These are phyloP conservation scores for Schrenkiella parvula DNA, from an alignment of 345 rosid species.

Conservation along the genomic window DNA sequence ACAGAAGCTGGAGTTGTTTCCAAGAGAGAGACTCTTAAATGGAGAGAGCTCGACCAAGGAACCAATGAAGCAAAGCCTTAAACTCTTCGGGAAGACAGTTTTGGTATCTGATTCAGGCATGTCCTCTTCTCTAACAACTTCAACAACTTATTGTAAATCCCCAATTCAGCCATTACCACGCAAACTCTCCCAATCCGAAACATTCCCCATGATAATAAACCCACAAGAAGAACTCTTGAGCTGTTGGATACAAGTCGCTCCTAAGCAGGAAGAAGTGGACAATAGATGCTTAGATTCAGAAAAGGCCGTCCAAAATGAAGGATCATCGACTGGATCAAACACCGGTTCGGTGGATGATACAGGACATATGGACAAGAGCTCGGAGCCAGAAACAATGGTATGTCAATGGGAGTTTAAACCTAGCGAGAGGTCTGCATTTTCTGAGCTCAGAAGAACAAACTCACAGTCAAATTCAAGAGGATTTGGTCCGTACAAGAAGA, in stretches of 20 bases:
- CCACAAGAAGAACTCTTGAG: conserved; percentile 14
- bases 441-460: conserved; percentile 26
- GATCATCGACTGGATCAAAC: conserved; percentile 56
- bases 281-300: conserved; percentile 23
- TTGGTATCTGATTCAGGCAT: conserved; percentile 39
- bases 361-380: conserved; percentile 38
- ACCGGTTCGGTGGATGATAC: conserved; percentile 43
- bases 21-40: conserved; percentile 13
- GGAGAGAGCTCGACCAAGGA: conserved; percentile 29
- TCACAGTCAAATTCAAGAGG: conserved; percentile 39
- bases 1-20: conserved; percentile 36
- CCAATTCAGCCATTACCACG: conserved; percentile 36
- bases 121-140: conserved; percentile 28
- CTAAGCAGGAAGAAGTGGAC: conserved; percentile 25
- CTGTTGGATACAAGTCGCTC: conserved; percentile 19
- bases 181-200: conserved; percentile 21
- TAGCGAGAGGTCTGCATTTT: conserved; percentile 38
- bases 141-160: conserved; percentile 19
- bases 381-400: conserved; percentile 28
- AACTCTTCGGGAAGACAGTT: conserved; percentile 67
- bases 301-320: conserved; percentile 37
- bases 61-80: conserved; percentile 45
- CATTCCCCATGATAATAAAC: conserved; percentile 12
- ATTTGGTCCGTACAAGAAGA: conserved; percentile 58
- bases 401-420: conserved; percentile 34